Percentiles rank a stretch among this genome's conserved stretches.
These are phyloP conservation scores for Dioscorea alata DNA, from an alignment of 106 monocot genomes.

Conservation along the genomic window DNA sequence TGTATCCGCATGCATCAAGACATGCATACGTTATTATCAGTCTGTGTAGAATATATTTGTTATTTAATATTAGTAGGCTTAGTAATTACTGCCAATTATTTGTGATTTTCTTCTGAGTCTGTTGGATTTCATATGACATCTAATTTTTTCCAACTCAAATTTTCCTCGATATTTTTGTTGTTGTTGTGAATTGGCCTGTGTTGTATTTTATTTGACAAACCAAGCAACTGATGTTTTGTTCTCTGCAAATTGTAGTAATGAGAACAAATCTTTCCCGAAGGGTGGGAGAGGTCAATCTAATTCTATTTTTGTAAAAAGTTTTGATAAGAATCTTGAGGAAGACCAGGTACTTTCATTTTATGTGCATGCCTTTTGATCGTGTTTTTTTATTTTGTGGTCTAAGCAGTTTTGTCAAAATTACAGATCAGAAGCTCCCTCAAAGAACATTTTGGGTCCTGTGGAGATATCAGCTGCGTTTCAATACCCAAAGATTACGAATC, in stretches of 20 bases:
- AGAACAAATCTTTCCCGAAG: slow-evolving; percentile 54
- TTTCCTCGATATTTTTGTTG: too few relatives aligned
- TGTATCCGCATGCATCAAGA: too few relatives aligned
- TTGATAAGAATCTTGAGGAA: slow-evolving; percentile 59
- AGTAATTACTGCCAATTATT: too few relatives aligned
- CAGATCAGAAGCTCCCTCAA: slow-evolving; percentile 63
- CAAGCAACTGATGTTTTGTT: too few relatives aligned
- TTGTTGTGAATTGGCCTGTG: too few relatives aligned
- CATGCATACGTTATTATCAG: too few relatives aligned
- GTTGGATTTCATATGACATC: too few relatives aligned
- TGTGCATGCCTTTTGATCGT: background rate
- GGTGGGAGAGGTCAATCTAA: slow-evolving; percentile 32
- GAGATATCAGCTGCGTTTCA: slow-evolving; percentile 69
- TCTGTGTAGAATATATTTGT: too few relatives aligned
- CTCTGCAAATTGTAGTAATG: slow-evolving; percentile 19
- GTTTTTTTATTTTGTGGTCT: background rate
- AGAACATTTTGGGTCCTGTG: slow-evolving; percentile 67
- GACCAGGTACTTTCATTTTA: slow-evolving; percentile 34
- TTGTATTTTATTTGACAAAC: background rate
- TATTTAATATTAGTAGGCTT: too few relatives aligned
- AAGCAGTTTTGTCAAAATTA: background rate
- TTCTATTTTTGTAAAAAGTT: slow-evolving; percentile 76
- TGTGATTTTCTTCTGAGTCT: too few relatives aligned
- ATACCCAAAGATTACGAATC: slow-evolving; percentile 74
- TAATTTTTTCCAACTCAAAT: too few relatives aligned